Evolutionary conservation across 2,329 filamentous ascomycete genomes (phyloP).

Genomic region (Emmonsia crescens): DNA sequence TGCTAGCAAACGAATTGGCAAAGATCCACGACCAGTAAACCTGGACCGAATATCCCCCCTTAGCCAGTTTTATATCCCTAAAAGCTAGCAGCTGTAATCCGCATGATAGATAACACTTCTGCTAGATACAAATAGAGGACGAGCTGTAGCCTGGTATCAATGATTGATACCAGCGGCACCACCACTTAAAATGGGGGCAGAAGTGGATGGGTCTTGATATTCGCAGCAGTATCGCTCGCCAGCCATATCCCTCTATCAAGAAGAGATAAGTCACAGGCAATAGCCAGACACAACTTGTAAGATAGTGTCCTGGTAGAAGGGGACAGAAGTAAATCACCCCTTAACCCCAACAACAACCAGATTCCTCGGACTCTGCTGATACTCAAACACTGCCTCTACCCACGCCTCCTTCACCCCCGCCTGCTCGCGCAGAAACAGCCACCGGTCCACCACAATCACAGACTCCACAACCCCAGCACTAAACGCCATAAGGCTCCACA

Average conservation of each 20-base stretch:
- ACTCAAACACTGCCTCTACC: slow-evolving; percentile 92
- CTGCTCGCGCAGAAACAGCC: slow-evolving; percentile 76
- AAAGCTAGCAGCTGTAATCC: not conserved
- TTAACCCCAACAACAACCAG: slow-evolving; percentile 89
- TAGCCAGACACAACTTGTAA: not conserved
- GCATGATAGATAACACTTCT: not conserved
- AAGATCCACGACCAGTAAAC: no score
- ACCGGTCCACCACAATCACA: slow-evolving; percentile 80
- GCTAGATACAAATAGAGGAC: no score
- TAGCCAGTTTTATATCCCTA: not conserved
- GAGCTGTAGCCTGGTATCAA: no score
- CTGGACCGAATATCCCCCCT: not conserved
- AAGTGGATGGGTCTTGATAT: not conserved
- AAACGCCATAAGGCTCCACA: slow-evolving; percentile 95
- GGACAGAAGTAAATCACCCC: slow-evolving; percentile 29
- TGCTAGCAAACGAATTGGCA: not conserved
- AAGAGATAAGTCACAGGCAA: not conserved
- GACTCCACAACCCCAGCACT: slow-evolving; percentile 83
- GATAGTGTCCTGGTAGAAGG: not conserved
- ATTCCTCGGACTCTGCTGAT: slow-evolving; percentile 74
- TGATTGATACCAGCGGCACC: no score
- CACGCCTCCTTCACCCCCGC: slow-evolving; percentile 63
- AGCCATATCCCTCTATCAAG: not conserved
- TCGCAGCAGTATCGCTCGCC: not conserved
- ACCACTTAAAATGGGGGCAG: no score